Evolutionary conservation across 306 rosid species (phyloP).

Genomic region (Leucaena leucocephala): DNA sequence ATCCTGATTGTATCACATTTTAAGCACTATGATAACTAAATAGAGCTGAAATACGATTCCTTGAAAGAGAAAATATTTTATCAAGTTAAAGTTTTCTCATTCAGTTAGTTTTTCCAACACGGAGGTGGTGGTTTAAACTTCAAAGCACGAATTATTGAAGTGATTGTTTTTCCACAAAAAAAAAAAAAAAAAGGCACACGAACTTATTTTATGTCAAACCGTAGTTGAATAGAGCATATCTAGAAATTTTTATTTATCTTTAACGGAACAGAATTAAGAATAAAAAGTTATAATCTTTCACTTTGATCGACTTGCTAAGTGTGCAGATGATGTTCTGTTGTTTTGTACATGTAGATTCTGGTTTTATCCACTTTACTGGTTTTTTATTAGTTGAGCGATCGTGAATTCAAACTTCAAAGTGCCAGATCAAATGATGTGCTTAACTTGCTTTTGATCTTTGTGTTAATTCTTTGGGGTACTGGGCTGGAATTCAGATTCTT

Average conservation of each 20-base stretch:
- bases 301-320: background rate
- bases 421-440: background rate
- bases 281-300: background rate
- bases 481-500: conserved; percentile 71
- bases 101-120: background rate
- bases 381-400: background rate
- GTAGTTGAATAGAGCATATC: background rate
- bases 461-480: conserved; percentile 23
- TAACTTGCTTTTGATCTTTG: background rate
- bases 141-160: background rate
- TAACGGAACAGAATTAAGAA: background rate
- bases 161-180: background rate
- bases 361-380: background rate
- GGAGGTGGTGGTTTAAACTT: background rate
- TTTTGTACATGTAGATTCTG: conserved; percentile 15
- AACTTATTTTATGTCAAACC: background rate
- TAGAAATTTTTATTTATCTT: background rate
- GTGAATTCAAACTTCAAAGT: conserved; percentile 1
- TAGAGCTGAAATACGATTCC: background rate
- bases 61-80: background rate
- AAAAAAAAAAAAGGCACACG: background rate
- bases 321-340: background rate
- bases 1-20: no score
- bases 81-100: background rate
- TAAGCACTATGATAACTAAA: no score